These are phyloP conservation scores for Piloderma croceum DNA, from an alignment of 768 basidiomycete species.

Conservation along the genomic window DNA sequence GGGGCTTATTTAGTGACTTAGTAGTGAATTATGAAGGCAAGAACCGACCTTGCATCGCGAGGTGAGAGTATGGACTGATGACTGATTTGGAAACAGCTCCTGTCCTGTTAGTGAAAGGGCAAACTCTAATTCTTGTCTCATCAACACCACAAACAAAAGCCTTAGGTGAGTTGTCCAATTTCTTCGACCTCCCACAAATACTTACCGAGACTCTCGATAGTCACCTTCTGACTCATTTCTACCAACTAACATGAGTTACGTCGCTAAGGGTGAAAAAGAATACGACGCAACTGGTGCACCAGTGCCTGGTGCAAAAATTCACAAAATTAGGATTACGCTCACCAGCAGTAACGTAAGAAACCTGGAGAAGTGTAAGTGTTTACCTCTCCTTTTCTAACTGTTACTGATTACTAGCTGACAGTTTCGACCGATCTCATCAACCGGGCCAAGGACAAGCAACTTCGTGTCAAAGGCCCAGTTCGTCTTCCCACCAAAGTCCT, in stretches of 20 bases:
- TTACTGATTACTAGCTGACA: constrained; percentile 25
- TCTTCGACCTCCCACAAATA: neutral
- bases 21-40: constrained; percentile 5
- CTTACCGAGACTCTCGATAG: constrained; percentile 25
- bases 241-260: constrained; percentile 80
- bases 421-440: constrained; percentile 96
- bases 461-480: constrained; percentile 98
- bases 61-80: constrained; percentile 5
- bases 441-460: constrained; percentile 99
- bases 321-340: constrained; percentile 99
- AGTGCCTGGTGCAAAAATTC: constrained; percentile 84
- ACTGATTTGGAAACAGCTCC: constrained; percentile 1
- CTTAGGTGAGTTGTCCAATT: neutral
- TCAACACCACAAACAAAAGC: neutral
- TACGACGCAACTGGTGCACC: constrained; percentile 90
- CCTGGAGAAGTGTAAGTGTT: constrained; percentile 87
- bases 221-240: constrained; percentile 79
- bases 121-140: constrained; percentile 32
- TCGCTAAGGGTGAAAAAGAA: constrained; percentile 97
- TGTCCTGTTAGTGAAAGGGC: constrained; percentile 7
- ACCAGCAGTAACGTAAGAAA: constrained; percentile 97
- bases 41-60: constrained; percentile 41
- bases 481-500: constrained; percentile 98
- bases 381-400: neutral
- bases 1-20: neutral